Percentiles rank a stretch among this genome's conserved stretches.
These are phyloP conservation scores for Colletotrichum abscissum DNA, from an alignment of 2,329 filamentous ascomycete genomes.

Conservation along the genomic window DNA sequence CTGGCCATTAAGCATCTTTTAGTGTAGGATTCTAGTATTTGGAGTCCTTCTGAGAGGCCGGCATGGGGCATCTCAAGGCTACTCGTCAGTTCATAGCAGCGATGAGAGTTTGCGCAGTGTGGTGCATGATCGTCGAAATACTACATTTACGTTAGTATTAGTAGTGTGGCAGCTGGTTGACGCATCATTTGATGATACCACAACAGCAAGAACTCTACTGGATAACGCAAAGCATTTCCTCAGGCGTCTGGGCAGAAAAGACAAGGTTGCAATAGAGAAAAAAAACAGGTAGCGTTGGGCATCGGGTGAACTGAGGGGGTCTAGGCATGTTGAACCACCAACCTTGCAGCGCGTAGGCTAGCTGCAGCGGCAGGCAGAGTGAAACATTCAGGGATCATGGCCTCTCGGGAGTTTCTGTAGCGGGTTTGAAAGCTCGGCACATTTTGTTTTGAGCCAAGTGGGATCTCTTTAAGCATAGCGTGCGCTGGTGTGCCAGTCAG, in stretches of 20 bases:
- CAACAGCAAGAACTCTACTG: background rate
- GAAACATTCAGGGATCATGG: constrained; percentile 26
- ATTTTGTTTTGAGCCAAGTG: background rate
- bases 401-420: constrained; percentile 6
- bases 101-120: background rate
- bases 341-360: background rate
- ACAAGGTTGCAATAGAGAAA: background rate
- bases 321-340: background rate
- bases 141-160: background rate
- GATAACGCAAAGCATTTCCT: no score
- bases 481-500: background rate
- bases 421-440: constrained; percentile 1
- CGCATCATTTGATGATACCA: background rate
- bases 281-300: background rate
- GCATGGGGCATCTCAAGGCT: background rate
- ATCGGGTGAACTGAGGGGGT: background rate
- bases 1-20: background rate
- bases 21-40: background rate
- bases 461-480: background rate
- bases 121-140: background rate
- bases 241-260: background rate
- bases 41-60: background rate
- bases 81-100: background rate
- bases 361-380: background rate
- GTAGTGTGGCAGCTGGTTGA: background rate